Conservation (phyloP, 2,329 filamentous ascomycete species). For the Zalaria obscura region DNA sequence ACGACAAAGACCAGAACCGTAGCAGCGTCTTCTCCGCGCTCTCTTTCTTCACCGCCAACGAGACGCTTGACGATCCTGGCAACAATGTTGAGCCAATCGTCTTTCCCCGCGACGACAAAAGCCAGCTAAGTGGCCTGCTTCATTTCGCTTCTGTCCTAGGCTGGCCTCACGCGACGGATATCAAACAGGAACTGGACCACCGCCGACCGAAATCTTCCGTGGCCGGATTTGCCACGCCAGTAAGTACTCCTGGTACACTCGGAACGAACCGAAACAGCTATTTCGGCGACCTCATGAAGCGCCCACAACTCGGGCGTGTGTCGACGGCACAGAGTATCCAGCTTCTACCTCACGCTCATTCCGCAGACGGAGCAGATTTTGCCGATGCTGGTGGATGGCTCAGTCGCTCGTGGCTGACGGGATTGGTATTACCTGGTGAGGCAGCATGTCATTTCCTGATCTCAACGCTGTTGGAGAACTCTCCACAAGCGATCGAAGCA, state of each 20-base stretch:
- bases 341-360: slow-evolving; percentile 1
- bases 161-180: slow-evolving; percentile 28
- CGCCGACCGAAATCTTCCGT: slow-evolving; percentile 9
- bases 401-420: slow-evolving; percentile 40
- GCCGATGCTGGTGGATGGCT: slow-evolving; percentile 36
- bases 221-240: slow-evolving; percentile 23
- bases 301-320: slow-evolving; percentile 3
- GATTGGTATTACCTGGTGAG: slow-evolving; percentile 40
- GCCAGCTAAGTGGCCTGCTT: slow-evolving; percentile 35
- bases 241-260: slow-evolving; percentile 20
- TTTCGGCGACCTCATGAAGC: slow-evolving; percentile 3
- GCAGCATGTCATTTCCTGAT: slow-evolving; percentile 40
- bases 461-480: slow-evolving; percentile 41
- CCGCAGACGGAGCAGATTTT: neutral
- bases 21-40: slow-evolving; percentile 13
- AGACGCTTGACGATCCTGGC: slow-evolving; percentile 6
- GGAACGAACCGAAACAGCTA: slow-evolving; percentile 6
- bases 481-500: slow-evolving; percentile 29
- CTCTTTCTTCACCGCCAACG: slow-evolving; percentile 12
- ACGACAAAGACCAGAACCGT: slow-evolving; percentile 4
- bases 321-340: slow-evolving; percentile 5
- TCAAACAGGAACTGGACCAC: slow-evolving; percentile 2
- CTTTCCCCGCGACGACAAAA: slow-evolving; percentile 19
- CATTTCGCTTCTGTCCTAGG: slow-evolving; percentile 35
- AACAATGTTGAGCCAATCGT: slow-evolving; percentile 13